Evolutionary conservation across 2,329 filamentous ascomycete species (phyloP), one percentile per base, ranked within the genome.

Genomic region (Fusarium paranaense): DNA sequence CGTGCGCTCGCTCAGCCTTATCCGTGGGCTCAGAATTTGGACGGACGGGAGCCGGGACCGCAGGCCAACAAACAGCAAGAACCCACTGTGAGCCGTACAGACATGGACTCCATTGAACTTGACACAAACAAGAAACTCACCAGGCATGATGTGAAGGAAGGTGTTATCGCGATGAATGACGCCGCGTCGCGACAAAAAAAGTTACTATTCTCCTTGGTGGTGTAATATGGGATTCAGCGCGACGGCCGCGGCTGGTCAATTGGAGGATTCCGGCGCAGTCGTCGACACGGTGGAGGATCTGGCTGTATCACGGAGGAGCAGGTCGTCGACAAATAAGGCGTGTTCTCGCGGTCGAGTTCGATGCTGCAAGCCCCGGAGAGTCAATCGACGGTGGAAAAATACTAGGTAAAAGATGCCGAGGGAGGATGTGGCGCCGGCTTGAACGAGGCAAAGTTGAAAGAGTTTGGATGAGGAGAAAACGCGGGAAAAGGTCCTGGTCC

Each of bases 31-130:
- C 63, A 58, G 57, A 65, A 63, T 62, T 63, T 64, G 57, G 67
- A 74, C 27, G 57, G 67, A 74, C 47, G 47, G 47, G 60, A 50
- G 59, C 50, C 47, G 57, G 52, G 60, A 50, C 64, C 63, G 61
- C 66, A 75, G 63, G 45, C 72, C 72, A 73, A 58, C 69, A 64
- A 14, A 52, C 69, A 67, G 50, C 50, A 54, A 20, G 42, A 73
- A 73, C 66, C 72, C 69, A 75, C 69, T 60, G 67, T 33, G 62
- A 65, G 25, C 35, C 35, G 35, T 37, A 37, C 14, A 37, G 62
- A 22, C 63, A 61, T 58, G 45, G 37, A 42, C 63, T 50, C 35
- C 35, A 37, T 37, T 60, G 18, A 30, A 52, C 47, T 52, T 32
- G 47, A 68, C 56, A 60, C 52, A 62, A 40, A 54, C 45, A 54